A percentile compares a stretch with the other conserved stretches of the same genome.
Evolutionary conservation across 345 rosid species (phyloP).

Genomic region (Brassica cretica): DNA sequence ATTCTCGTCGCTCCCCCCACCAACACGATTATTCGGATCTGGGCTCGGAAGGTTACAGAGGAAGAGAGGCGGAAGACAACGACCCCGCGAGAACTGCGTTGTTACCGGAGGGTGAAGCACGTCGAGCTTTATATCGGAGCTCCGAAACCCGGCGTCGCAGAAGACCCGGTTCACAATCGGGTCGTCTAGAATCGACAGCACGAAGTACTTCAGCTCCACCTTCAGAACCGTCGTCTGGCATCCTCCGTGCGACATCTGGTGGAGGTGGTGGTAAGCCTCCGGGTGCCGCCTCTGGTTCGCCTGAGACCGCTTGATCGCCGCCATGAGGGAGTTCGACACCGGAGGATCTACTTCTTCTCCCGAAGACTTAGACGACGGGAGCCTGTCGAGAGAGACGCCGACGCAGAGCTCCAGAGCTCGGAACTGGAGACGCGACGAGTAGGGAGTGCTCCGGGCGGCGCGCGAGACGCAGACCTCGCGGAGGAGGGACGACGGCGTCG

Average conservation of each 20-base stretch:
- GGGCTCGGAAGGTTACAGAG: conserved; percentile 50
- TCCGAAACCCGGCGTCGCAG: conserved; percentile 63
- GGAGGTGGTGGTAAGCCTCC: conserved; percentile 67
- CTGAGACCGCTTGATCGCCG: conserved; percentile 89
- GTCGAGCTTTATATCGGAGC: conserved; percentile 59
- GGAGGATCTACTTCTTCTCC: conserved; percentile 46
- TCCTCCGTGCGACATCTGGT: conserved; percentile 47
- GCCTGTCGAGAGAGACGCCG: conserved; percentile 61
- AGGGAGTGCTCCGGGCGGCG: conserved; percentile 40
- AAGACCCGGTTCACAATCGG: conserved; percentile 67
- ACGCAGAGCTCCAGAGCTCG: conserved; percentile 64
- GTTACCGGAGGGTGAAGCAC: conserved; percentile 55
- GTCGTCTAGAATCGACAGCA: conserved; percentile 66
- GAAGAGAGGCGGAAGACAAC: conserved; percentile 49
- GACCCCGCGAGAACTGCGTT: conserved; percentile 29
- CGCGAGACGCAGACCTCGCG: conserved; percentile 62
- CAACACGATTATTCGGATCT: conserved; percentile 28
- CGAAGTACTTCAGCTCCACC: conserved; percentile 57
- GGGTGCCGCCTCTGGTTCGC: conserved; percentile 84
- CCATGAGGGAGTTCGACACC: conserved; percentile 82
- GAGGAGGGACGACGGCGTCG: conserved; percentile 54
- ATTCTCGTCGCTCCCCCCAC: conserved; percentile 42
- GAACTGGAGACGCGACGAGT: conserved; percentile 54
- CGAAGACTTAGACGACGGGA: conserved; percentile 43
- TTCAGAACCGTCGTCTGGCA: conserved; percentile 44